phyloP scores from a whole-genome alignment of 805 yeast species.

The Candida ulmi region DNA sequence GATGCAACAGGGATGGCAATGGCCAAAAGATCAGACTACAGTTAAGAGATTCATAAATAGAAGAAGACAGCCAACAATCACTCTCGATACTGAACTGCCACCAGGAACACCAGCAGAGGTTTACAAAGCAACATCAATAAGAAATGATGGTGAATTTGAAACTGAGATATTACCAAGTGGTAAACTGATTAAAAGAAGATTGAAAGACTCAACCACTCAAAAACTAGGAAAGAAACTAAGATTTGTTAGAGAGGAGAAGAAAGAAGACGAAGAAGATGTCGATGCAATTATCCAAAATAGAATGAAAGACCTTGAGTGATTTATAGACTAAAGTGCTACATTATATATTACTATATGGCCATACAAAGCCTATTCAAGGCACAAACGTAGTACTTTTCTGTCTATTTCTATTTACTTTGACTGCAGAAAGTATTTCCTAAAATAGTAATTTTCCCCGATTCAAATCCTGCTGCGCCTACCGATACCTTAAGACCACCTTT shows the following conservation, averaged over 20 bases:
- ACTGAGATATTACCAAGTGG: constrained; percentile 74
- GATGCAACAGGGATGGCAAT: constrained; percentile 74
- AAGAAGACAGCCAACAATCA: constrained; percentile 20
- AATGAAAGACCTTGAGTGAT: constrained; percentile 30
- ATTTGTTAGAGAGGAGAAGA: constrained; percentile 21
- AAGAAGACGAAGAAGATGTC: constrained; percentile 36
- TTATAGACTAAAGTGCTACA: too few relatives aligned
- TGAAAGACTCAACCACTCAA: constrained; percentile 20
- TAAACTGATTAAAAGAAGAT: constrained; percentile 43
- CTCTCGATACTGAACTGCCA: constrained; percentile 38
- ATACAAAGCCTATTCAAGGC: too few relatives aligned
- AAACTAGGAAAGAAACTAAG: constrained; percentile 35
- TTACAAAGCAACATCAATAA: constrained; percentile 21
- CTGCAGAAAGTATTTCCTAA: too few relatives aligned
- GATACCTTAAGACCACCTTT: too few relatives aligned
- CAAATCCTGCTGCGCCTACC: too few relatives aligned
- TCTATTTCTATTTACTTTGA: too few relatives aligned
- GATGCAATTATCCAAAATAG: constrained; percentile 51
- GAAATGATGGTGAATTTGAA: constrained; percentile 30
- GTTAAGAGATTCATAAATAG: constrained; percentile 16
- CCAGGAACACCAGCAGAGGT: constrained; percentile 40
- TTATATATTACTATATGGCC: too few relatives aligned
- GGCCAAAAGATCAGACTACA: constrained; percentile 43
- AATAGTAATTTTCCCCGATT: too few relatives aligned
- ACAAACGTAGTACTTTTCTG: too few relatives aligned